phyloP scores from a whole-genome alignment of 2,329 filamentous ascomycete genomes.

The Didymella lethalis region DNA sequence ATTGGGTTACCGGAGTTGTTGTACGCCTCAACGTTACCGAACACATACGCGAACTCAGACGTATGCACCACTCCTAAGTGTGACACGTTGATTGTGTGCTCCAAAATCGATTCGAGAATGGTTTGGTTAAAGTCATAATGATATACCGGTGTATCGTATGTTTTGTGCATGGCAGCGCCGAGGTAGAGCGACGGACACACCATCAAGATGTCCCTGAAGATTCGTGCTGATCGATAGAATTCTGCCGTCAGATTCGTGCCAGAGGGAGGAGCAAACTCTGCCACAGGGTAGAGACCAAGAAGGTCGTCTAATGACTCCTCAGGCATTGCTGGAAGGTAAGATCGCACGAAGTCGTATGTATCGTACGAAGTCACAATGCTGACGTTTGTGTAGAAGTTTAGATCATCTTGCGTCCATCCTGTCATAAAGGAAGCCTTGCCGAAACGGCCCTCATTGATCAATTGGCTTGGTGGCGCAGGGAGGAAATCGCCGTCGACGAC shows the following conservation, averaged over 20 bases:
- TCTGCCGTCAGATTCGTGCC: slow-evolving; percentile 55
- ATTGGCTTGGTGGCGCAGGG: slow-evolving; percentile 55
- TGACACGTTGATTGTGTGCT: slow-evolving; percentile 39
- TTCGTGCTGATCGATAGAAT: slow-evolving; percentile 60
- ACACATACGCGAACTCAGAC: slow-evolving; percentile 63
- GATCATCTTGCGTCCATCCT: slow-evolving; percentile 58
- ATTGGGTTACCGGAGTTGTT: slow-evolving; percentile 48
- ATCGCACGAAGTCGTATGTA: slow-evolving; percentile 51
- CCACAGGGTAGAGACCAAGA: slow-evolving; percentile 45
- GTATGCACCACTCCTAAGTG: slow-evolving; percentile 61
- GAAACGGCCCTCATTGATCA: slow-evolving; percentile 54
- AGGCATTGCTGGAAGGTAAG: slow-evolving; percentile 52
- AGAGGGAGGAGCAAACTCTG: slow-evolving; percentile 55
- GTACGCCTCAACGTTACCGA: slow-evolving; percentile 54
- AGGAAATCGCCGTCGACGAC: slow-evolving; percentile 60
- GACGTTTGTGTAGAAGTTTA: slow-evolving; percentile 54
- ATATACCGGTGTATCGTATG: slow-evolving; percentile 54
- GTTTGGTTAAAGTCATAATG: slow-evolving; percentile 65
- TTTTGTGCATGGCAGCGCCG: slow-evolving; percentile 51
- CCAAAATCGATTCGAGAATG: slow-evolving; percentile 58
- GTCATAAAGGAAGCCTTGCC: slow-evolving; percentile 54
- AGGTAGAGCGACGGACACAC: slow-evolving; percentile 58
- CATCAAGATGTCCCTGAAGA: slow-evolving; percentile 63
- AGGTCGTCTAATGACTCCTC: slow-evolving; percentile 34
- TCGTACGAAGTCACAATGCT: slow-evolving; percentile 53